Evolutionary conservation across 192 early-diverging fungal genomes (phyloP), one percentile per base, ranked within the genome.

Genomic region (Coemansia sp.): DNA sequence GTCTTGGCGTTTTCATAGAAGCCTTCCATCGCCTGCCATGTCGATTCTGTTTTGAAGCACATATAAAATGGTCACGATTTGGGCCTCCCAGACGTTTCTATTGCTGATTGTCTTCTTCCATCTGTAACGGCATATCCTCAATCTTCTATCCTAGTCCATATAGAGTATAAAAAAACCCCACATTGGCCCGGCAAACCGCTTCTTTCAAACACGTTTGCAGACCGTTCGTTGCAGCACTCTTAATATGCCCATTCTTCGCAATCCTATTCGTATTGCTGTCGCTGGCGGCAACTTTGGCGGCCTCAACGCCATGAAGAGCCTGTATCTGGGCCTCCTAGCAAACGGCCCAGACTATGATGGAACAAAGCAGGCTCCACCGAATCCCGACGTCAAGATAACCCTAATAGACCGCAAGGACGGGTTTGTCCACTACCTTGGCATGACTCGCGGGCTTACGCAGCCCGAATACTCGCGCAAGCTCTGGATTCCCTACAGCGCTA

Each of bases 271-370:
- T 32, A 81, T 81, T 22, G 74, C 67, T 20, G 63, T 81, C 13
- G 79, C 79, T 20, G 79, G 79, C 54, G 79, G 79, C 32, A 81
- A 81, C 68, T 81, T 70, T 58, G 71, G 64, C 38, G 79, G 79
- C n/a, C 61, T 81, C 49, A 61, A 61, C 46, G 71, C 79, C 10
- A 40, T 72, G 17, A 76, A 73, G 41, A 63, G 49, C 48, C 68
- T 81, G 8, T 81, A 81, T 38, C 51, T 73, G 44, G 59, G 71
- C 13, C 74, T 81, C 5, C 42, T 81, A 32, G 79, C 74, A 11
- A 76, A 73, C n/a, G 65, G 65, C 41, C 45, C 66, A 13, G 74
- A 65, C 48, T 76, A 81, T 39, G 71, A 81, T 51, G 79, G 79
- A 4, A 71, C 79, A 38, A 68, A 64, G 50, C 79, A 73, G 25